phyloP scores from a whole-genome alignment of 2,329 filamentous ascomycete species.

The Fusarium sp. region DNA sequence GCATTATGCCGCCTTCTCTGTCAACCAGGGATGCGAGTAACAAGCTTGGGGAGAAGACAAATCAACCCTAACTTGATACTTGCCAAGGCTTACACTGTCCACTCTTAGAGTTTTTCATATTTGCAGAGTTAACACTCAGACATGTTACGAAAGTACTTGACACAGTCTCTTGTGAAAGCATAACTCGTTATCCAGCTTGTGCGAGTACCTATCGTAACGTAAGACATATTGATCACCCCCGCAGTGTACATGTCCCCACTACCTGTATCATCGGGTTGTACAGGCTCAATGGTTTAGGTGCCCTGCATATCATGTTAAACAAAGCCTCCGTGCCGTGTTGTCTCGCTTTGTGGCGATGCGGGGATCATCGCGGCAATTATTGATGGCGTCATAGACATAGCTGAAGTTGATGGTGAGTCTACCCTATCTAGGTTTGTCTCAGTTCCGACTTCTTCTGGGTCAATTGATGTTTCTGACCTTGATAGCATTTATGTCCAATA shows the following conservation, averaged over 20 bases:
- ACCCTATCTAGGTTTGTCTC: fast-evolving
- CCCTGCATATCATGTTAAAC: no score
- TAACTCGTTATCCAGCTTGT: background rate
- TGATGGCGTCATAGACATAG: constrained; percentile 13
- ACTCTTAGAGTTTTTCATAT: no score
- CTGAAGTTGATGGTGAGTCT: background rate
- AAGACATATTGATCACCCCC: background rate
- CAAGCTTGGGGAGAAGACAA: constrained; percentile 81
- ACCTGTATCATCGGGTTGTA: background rate
- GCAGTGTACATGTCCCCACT: background rate
- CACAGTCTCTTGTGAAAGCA: background rate
- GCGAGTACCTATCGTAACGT: background rate
- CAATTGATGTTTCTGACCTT: background rate
- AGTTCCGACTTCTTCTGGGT: background rate
- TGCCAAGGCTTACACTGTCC: constrained; percentile 55
- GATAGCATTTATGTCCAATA: no score
- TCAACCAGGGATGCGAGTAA: constrained; percentile 86
- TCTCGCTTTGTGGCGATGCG: background rate
- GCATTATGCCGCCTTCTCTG: constrained; percentile 87
- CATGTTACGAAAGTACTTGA: background rate
- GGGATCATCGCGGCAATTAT: background rate
- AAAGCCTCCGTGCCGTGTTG: background rate
- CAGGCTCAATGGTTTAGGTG: background rate
- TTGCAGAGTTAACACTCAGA: no score
- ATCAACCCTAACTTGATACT: constrained; percentile 80